A percentile compares a stretch with the other conserved stretches of the same genome.
phyloP scores from a whole-genome alignment of 1,284 basidiomycete species.

The Fomitopsis betulina region DNA sequence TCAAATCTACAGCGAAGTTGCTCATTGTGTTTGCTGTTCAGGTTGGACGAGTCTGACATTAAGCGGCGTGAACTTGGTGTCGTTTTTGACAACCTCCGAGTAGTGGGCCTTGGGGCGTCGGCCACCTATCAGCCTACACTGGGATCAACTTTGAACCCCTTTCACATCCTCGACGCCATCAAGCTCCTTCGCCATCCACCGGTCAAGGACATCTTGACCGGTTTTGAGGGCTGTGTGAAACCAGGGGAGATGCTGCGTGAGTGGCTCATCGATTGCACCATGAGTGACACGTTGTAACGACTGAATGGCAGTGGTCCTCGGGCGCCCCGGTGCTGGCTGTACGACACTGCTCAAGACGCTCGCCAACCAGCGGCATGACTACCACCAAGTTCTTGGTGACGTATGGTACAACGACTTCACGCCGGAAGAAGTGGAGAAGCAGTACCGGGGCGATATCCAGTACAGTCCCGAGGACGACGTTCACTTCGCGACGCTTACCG shows the following conservation, averaged over 20 bases:
- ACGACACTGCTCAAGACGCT: conserved; percentile 70
- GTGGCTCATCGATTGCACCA: conserved; percentile 8
- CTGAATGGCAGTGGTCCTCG: conserved; percentile 45
- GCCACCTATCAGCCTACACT: conserved; percentile 37
- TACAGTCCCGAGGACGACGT: conserved; percentile 74
- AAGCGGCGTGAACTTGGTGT: conserved; percentile 45
- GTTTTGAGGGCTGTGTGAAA: conserved; percentile 46
- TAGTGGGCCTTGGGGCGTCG: conserved; percentile 41
- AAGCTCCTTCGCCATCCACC: conserved; percentile 32
- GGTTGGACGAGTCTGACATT: conserved; percentile 40
- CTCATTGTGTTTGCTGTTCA: conserved; percentile 17
- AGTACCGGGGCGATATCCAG: conserved; percentile 63
- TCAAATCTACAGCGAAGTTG: background rate
- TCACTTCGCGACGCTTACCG: conserved; percentile 76
- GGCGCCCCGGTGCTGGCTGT: conserved; percentile 70
- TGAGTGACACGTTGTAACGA: background rate
- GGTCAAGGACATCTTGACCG: conserved; percentile 39
- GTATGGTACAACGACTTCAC: conserved; percentile 66
- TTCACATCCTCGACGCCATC: conserved; percentile 22
- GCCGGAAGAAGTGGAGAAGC: conserved; percentile 44
- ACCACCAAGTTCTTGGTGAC: conserved; percentile 54
- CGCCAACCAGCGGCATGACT: conserved; percentile 64
- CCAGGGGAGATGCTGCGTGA: conserved; percentile 61
- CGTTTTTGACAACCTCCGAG: conserved; percentile 42
- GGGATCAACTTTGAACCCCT: conserved; percentile 38